Conservation (phyloP, 257 asterid species). For the Plectranthus barbatus region DNA sequence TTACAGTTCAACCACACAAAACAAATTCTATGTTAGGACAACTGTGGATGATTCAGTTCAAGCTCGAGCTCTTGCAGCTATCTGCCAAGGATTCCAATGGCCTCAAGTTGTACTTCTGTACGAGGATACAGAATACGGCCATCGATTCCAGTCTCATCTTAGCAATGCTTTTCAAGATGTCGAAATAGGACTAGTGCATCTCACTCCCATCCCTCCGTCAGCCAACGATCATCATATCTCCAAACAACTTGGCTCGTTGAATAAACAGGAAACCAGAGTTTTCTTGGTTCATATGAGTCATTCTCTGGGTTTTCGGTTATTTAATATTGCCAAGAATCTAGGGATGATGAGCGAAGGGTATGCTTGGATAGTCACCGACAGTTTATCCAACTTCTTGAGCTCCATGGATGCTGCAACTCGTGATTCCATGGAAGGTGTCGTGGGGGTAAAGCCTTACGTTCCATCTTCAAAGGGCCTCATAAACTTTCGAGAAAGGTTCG, state of each 20-base stretch:
- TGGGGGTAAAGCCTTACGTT: conserved; percentile 47
- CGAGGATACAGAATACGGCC: conserved; percentile 31
- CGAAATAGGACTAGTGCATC: conserved; percentile 5
- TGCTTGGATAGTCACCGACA: conserved; percentile 49
- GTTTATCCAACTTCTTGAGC: conserved; percentile 36
- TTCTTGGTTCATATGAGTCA: conserved; percentile 39
- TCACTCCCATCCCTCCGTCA: conserved; percentile 19
- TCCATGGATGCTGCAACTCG: conserved; percentile 18
- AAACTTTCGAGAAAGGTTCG: conserved; percentile 38
- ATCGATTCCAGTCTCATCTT: conserved; percentile 23
- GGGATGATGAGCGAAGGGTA: conserved; percentile 41
- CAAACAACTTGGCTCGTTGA: conserved; percentile 15
- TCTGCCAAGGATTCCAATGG: conserved; percentile 38
- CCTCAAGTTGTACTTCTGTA: conserved; percentile 22
- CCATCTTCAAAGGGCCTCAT: conserved; percentile 15
- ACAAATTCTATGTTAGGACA: conserved; percentile 10
- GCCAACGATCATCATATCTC: background rate
- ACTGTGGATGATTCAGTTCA: conserved; percentile 20
- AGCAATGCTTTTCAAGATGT: conserved; percentile 19
- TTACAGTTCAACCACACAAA: background rate
- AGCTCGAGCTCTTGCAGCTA: conserved; percentile 32
- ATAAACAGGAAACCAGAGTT: conserved; percentile 20
- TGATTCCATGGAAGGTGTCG: conserved; percentile 53
- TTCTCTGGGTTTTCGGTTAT: conserved; percentile 26
- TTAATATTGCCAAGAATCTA: conserved; percentile 13